Base-by-base conservation (phyloP, 2,329 filamentous ascomycete species). In the Arachnopeziza araneosa region DNA sequence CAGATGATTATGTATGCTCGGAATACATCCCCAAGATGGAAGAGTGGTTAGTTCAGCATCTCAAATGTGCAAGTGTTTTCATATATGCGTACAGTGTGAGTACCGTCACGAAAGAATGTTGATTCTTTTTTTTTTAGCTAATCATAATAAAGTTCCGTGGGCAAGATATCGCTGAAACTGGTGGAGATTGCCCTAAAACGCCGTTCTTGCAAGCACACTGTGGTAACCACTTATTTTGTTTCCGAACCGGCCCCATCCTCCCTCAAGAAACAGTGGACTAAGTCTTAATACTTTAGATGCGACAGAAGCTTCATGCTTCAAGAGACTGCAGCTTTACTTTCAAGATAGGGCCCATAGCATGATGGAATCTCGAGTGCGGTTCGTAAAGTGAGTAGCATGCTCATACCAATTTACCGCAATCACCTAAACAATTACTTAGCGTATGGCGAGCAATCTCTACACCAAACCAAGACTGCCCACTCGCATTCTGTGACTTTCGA, bases 11-110 rank as follows among this genome's bases (percentile, higher is more conserved):
- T 24, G 51, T 58, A 14, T 32, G 26, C 51, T 58, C 52, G 19
- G 51, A 50, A 14, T 58, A 58, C 24, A 49, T 58, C 23, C 56
- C 56, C 22, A 54, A 50, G 50, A 24, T 54, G 10, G 51, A 36
- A 24, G 44, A 50, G 19, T 58, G 56, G 56, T 50, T 58, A 21
- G n/a, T 44, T 4, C 14, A 54, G 6, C 22, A 58, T 24, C 36
- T 58, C 14, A 54, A 58, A 21, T 54, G 56, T 23, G 7, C 32
- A 1, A 54, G 24, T 12, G 56, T 48, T 50, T 54, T 58, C 23
- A 50, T 58, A 7, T 58, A 58, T 49, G 52, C 51, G 17, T 58
- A 58, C 26, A 58, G 50, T 30, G 56, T 58, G 26, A 58, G 56
- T 24, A 22, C 19, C 3, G 24, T 50, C 5, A n/a, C 6, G 4